These are phyloP conservation scores for Papiliotrema nemorosa DNA, from an alignment of 1,284 basidiomycete species.

Conservation along the genomic window DNA sequence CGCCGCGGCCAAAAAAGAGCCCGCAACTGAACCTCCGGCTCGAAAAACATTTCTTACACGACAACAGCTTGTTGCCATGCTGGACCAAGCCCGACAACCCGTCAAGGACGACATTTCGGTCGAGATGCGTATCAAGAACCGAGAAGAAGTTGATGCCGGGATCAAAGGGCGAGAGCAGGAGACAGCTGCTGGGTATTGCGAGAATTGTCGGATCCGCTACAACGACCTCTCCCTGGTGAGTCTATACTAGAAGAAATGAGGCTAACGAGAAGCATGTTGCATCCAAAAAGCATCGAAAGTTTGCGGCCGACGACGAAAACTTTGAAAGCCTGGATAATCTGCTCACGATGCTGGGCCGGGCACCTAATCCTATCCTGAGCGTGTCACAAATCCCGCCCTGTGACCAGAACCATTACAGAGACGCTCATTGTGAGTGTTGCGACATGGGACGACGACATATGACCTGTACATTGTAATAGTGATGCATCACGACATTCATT, in stretches of 20 bases:
- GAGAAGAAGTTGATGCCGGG: conserved; percentile 34
- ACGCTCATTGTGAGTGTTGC: conserved; percentile 18
- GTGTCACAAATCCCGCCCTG: conserved; percentile 23
- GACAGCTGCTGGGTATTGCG: conserved; percentile 86
- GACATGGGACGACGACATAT: conserved; percentile 1
- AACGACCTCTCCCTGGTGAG: conserved; percentile 79
- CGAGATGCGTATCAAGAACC: conserved; percentile 32
- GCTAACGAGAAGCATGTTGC: conserved; percentile 64
- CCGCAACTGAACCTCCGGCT: conserved; percentile 1
- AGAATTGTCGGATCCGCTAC: conserved; percentile 90
- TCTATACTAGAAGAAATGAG: conserved; percentile 7
- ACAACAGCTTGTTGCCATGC: conserved; percentile 39
- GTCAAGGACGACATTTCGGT: conserved; percentile 20
- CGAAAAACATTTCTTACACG: conserved; percentile 36
- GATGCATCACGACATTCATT: not conserved
- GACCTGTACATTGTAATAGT: not conserved
- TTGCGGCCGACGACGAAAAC: conserved; percentile 75
- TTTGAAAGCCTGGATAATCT: conserved; percentile 79
- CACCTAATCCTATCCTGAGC: conserved; percentile 50
- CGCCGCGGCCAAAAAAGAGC: conserved; percentile 15
- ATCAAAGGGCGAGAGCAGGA: conserved; percentile 63
- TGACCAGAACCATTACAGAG: conserved; percentile 13
- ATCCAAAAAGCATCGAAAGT: conserved; percentile 75
- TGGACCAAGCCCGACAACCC: conserved; percentile 28
- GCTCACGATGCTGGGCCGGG: conserved; percentile 68